A percentile compares a stretch with the other conserved stretches of the same genome.
Conservation (phyloP, 2,329 filamentous ascomycete species). For the Epichloe glyceriae region DNA sequence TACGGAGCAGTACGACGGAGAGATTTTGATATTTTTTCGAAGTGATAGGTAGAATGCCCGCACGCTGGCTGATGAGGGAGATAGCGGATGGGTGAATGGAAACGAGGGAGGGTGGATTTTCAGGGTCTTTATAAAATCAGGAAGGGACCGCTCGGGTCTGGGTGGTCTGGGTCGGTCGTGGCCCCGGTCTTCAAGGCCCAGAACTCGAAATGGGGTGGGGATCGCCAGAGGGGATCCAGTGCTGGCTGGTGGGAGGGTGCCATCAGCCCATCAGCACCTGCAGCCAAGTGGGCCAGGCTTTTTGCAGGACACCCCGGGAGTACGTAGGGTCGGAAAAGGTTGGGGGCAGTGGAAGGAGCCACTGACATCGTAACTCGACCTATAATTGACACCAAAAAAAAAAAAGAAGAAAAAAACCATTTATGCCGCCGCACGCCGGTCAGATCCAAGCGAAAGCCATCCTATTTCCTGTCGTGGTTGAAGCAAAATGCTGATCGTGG, state of each 20-base stretch:
- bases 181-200: not conserved
- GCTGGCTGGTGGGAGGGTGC: not conserved
- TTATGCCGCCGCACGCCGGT: too few species aligned
- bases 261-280: not conserved
- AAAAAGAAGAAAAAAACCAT: too few species aligned
- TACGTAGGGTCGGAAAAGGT: not conserved
- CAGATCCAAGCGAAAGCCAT: too few species aligned
- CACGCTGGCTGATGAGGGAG: not conserved
- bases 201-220: not conserved
- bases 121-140: constrained; percentile 13
- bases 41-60: not conserved
- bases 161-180: not conserved
- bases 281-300: not conserved
- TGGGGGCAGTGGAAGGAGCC: not conserved
- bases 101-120: constrained; percentile 3
- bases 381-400: too few species aligned
- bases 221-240: not conserved
- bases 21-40: too few species aligned
- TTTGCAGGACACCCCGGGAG: not conserved
- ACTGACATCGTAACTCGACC: not conserved
- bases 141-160: not conserved
- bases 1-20: too few species aligned
- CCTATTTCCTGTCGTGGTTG: too few species aligned
- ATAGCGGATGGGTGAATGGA: not conserved
- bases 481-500: too few species aligned